Evolutionary conservation across 2,329 filamentous ascomycete genomes (phyloP).

Genomic region (Neonectria sp.): DNA sequence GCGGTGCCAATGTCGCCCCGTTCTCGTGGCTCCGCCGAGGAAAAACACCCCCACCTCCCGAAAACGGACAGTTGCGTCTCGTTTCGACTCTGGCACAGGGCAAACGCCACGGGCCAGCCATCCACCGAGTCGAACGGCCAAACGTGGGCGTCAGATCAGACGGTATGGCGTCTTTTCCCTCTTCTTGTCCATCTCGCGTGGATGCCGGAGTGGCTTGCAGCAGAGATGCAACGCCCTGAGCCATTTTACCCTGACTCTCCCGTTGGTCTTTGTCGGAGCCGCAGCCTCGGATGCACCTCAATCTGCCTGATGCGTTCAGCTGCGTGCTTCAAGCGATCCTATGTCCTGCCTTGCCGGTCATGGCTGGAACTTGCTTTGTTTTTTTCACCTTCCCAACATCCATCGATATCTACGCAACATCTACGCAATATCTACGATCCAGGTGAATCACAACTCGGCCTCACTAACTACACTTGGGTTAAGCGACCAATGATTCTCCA

Average conservation of each 20-base stretch:
- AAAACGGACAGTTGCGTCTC: slow-evolving; percentile 5
- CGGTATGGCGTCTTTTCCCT: slow-evolving; percentile 13
- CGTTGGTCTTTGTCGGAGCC: slow-evolving; percentile 24
- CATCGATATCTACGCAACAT: background rate
- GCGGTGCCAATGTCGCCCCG: slow-evolving; percentile 28
- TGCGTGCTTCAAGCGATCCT: background rate
- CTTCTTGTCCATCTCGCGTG: slow-evolving; percentile 1
- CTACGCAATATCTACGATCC: background rate
- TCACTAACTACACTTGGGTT: slow-evolving; percentile 1
- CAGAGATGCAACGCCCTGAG: slow-evolving; percentile 33
- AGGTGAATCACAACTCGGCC: background rate
- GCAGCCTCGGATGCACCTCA: slow-evolving; percentile 10
- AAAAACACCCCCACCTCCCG: slow-evolving; percentile 24
- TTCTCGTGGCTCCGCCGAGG: background rate
- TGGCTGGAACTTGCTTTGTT: background rate
- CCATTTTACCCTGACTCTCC: slow-evolving; percentile 35
- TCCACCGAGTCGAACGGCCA: slow-evolving; percentile 39
- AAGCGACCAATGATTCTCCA: background rate
- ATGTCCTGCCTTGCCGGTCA: background rate
- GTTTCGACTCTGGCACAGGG: slow-evolving; percentile 16
- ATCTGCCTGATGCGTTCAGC: too few species aligned
- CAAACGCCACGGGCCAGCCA: slow-evolving; percentile 32
- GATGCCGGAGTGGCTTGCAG: slow-evolving; percentile 39
- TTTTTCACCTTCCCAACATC: background rate
- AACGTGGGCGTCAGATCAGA: slow-evolving; percentile 42